Percentiles rank a stretch among this genome's conserved stretches.
Evolutionary conservation across 106 monocot genomes (phyloP).

Genomic region (Dioscorea zingiberensis): DNA sequence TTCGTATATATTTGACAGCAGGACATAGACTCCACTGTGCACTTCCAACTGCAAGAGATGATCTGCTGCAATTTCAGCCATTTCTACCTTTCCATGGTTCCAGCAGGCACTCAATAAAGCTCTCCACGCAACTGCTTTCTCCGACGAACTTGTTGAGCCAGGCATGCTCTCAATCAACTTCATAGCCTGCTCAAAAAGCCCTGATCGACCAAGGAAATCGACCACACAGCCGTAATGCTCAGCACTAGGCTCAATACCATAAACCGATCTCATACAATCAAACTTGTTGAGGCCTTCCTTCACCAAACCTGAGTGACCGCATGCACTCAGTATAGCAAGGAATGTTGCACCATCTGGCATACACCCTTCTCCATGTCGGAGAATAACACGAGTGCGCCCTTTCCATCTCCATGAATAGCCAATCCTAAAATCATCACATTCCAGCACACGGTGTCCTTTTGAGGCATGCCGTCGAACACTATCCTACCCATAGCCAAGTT

Average conservation of each 20-base stretch:
- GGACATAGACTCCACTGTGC: slow-evolving; percentile 22
- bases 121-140: slow-evolving; percentile 32
- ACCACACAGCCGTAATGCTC: slow-evolving; percentile 42
- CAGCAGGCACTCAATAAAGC: slow-evolving; percentile 32
- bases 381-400: slow-evolving; percentile 24
- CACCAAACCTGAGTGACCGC: slow-evolving; percentile 42
- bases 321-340: slow-evolving; percentile 33
- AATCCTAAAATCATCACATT: slow-evolving; percentile 50
- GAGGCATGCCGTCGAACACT: slow-evolving; percentile 17
- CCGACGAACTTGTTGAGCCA: not conserved
- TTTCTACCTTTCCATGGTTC: slow-evolving; percentile 4
- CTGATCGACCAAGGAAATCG: slow-evolving; percentile 25
- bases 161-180: slow-evolving; percentile 27
- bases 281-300: slow-evolving; percentile 31
- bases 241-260: slow-evolving; percentile 14
- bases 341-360: slow-evolving; percentile 38
- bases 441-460: slow-evolving; percentile 38
- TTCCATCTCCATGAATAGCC: slow-evolving; percentile 40
- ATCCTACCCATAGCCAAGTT: slow-evolving; percentile 13
- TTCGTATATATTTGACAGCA: slow-evolving; percentile 30
- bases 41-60: slow-evolving; percentile 16
- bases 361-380: slow-evolving; percentile 23
- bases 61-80: slow-evolving; percentile 22
- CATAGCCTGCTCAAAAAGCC: slow-evolving; percentile 24
- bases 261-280: slow-evolving; percentile 10